Evolutionary conservation across 345 rosid species (phyloP).

Genomic region (Mallotus nudiflorus): DNA sequence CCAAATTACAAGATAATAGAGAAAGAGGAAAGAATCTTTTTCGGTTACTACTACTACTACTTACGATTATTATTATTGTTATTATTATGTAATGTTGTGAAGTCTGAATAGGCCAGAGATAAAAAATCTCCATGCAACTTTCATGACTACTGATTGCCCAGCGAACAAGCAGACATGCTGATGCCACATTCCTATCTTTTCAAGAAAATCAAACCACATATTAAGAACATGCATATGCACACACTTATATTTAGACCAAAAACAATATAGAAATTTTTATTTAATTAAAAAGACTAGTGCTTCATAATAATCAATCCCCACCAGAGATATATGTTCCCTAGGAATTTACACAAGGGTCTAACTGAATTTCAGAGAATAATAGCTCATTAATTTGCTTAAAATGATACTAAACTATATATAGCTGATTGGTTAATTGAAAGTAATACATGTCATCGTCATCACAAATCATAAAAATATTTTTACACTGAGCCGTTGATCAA

Average conservation of each 20-base stretch:
- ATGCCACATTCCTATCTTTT: conserved; percentile 2
- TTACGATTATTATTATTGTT: too few relatives aligned
- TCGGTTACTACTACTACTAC: conserved; percentile 1
- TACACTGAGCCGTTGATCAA: too few relatives aligned
- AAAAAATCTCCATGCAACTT: conserved; percentile 8
- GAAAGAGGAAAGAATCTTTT: conserved; percentile 15
- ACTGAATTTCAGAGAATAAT: too few relatives aligned
- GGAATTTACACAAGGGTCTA: too few relatives aligned
- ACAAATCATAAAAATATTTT: not conserved
- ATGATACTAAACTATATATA: not conserved
- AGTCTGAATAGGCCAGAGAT: conserved; percentile 18
- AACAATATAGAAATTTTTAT: too few relatives aligned
- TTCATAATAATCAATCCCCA: too few relatives aligned
- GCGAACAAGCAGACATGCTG: conserved; percentile 10
- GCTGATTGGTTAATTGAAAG: not conserved
- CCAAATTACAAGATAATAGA: not conserved
- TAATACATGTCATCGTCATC: not conserved
- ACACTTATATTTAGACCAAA: too few relatives aligned
- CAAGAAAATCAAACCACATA: not conserved
- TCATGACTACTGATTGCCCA: not conserved
- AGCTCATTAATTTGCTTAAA: not conserved
- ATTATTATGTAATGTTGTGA: too few relatives aligned
- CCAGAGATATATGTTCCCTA: too few relatives aligned
- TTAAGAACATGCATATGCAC: not conserved
- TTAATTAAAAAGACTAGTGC: too few relatives aligned